Evolutionary conservation across 73 alveolate species (phyloP).

Genomic region (Paramecium pentaurelia): DNA sequence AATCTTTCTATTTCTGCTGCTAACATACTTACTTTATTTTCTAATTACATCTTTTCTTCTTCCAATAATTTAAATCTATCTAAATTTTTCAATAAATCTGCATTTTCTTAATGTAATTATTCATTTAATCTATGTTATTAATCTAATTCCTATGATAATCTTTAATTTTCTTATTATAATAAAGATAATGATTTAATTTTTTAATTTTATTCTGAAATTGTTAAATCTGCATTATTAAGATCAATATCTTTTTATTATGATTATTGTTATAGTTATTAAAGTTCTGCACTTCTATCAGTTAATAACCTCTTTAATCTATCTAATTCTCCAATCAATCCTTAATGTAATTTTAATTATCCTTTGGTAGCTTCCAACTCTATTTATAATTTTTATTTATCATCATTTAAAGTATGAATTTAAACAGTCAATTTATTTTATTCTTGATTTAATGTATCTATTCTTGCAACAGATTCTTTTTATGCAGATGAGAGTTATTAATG

Average conservation of each 20-base stretch:
- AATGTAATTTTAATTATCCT: neutral
- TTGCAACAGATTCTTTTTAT: neutral
- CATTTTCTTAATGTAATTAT: neutral
- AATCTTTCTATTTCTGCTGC: conserved; percentile 39
- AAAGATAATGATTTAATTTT: neutral
- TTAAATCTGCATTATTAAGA: neutral
- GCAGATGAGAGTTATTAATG: neutral
- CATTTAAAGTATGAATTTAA: neutral
- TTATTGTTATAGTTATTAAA: neutral
- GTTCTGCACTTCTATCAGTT: neutral
- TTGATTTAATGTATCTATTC: neutral
- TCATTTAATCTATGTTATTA: neutral
- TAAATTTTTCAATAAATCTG: neutral
- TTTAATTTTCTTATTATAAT: neutral
- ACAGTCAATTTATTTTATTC: neutral
- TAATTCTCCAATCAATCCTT: neutral
- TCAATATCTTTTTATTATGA: neutral
- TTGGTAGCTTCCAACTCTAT: neutral
- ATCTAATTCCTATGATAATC: neutral
- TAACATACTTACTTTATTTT: neutral
- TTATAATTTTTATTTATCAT: neutral
- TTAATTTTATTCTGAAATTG: neutral
- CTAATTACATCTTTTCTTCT: neutral
- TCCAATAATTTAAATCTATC: neutral
- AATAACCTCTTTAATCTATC: neutral